Percentiles rank a stretch among this genome's conserved stretches.
phyloP scores from a whole-genome alignment of 2,329 filamentous ascomycete species.

The Fonsecaea erecta region DNA sequence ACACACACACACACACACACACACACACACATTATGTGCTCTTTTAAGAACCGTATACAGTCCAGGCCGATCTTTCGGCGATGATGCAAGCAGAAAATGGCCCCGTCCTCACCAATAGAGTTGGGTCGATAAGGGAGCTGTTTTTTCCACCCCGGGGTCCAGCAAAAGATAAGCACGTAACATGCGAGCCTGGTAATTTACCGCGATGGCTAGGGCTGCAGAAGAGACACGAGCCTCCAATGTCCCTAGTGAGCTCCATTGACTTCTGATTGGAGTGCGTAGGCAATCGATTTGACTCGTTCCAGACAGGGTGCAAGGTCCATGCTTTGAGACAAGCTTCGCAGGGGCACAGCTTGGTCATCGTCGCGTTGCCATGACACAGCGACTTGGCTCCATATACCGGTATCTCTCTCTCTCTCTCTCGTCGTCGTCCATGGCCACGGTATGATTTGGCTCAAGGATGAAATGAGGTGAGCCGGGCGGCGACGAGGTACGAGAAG shows the following conservation, averaged over 20 bases:
- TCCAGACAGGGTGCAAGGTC: not conserved
- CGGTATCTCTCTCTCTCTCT: too few relatives aligned
- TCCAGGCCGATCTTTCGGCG: not conserved
- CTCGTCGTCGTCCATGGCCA: not conserved
- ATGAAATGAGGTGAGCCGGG: not conserved
- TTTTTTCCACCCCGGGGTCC: not conserved
- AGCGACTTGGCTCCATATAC: not conserved
- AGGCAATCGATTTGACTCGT: too few relatives aligned
- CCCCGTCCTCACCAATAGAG: conserved; percentile 4
- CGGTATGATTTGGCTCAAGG: not conserved
- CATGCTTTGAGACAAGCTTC: not conserved
- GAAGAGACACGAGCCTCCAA: not conserved
- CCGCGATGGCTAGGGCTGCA: not conserved
- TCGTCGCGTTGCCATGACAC: not conserved
- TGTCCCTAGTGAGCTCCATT: not conserved
- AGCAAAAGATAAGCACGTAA: conserved; percentile 3
- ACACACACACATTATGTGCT: not conserved
- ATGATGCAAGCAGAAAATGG: conserved; percentile 2
- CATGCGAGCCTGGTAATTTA: not conserved
- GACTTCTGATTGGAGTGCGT: not conserved
- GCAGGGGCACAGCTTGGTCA: not conserved
- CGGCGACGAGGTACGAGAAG: not conserved
- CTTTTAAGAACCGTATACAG: not conserved
- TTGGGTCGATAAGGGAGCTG: conserved; percentile 9
- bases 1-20: too few relatives aligned